These are phyloP conservation scores for Pseudohalonectria lignicola DNA, from an alignment of 2,329 filamentous ascomycete species.

Conservation along the genomic window DNA sequence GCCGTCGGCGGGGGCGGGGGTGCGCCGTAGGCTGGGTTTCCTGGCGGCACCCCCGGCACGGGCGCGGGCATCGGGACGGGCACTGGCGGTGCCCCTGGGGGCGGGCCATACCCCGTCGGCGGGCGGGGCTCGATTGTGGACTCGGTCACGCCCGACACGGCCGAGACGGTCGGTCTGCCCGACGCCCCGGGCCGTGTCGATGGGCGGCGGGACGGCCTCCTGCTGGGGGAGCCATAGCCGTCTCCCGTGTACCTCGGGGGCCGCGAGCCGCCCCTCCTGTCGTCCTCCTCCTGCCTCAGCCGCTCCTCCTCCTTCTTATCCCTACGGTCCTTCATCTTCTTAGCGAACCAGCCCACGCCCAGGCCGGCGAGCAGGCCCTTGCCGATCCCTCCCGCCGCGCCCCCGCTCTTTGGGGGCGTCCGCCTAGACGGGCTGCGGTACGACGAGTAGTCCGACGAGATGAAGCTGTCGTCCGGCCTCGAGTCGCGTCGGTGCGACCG, in stretches of 20 bases:
- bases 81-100: conserved; percentile 14
- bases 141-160: conserved; percentile 14
- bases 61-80: conserved; percentile 4
- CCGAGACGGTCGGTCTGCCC: conserved; percentile 11
- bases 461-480: conserved; percentile 26
- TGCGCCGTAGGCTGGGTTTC: too few species aligned
- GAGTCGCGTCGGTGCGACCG: conserved; percentile 34
- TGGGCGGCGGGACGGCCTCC: conserved; percentile 22
- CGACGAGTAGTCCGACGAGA: conserved; percentile 48
- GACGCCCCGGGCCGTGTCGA: conserved; percentile 9
- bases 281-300: conserved; percentile 34
- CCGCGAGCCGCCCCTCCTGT: conserved; percentile 46
- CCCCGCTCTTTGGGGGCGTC: conserved; percentile 22
- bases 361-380: conserved; percentile 50
- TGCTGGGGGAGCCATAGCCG: conserved; percentile 40
- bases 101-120: conserved; percentile 8
- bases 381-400: conserved; percentile 24
- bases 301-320: conserved; percentile 41
- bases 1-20: conserved; percentile 3
- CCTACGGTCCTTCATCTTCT: conserved; percentile 48
- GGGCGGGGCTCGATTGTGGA: conserved; percentile 28
- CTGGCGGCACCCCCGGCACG: too few species aligned
- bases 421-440: conserved; percentile 53
- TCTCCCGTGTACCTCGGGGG: conserved; percentile 61
- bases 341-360: conserved; percentile 58